Evolutionary conservation across 2,329 filamentous ascomycete genomes (phyloP).

Genomic region (Aphanocladium album): DNA sequence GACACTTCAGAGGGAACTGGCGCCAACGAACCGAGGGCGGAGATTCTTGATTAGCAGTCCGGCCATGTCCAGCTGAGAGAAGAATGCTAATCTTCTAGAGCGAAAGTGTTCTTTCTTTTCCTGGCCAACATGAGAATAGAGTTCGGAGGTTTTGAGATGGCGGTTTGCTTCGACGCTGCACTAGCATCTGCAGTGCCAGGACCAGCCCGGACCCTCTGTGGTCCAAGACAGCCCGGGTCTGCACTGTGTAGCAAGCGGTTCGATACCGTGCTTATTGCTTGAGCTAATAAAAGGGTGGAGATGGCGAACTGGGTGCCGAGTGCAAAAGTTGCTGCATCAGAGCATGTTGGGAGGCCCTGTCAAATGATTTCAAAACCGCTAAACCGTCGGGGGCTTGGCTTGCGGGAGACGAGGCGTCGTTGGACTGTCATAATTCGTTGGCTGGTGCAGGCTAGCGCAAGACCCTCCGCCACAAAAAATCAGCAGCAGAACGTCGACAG

Average conservation of each 20-base stretch:
- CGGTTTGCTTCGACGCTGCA: not conserved
- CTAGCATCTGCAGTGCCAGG: not conserved
- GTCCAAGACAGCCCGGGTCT: not conserved
- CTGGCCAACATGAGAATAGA: not conserved
- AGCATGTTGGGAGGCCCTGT: not conserved
- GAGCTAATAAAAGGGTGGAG: not conserved
- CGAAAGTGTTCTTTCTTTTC: not conserved
- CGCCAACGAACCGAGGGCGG: not conserved
- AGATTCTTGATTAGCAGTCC: not conserved
- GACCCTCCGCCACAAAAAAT: constrained; percentile 7
- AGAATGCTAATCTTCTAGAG: not conserved
- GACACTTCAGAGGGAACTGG: not conserved
- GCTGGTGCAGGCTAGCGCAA: not conserved
- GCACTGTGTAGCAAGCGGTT: not conserved
- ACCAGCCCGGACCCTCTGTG: not conserved
- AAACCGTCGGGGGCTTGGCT: constrained; percentile 1
- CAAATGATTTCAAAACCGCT: constrained; percentile 2
- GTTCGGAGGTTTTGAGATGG: not conserved
- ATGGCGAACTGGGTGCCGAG: not conserved
- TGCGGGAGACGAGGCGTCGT: constrained; percentile 7
- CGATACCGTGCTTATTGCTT: constrained; percentile 4
- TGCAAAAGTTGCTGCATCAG: not conserved
- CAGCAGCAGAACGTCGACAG: not conserved
- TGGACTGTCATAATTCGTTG: constrained; percentile 1
- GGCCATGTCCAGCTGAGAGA: not conserved